Evolutionary conservation across 1,284 basidiomycete genomes (phyloP).

Genomic region (Ceratobasidium theobromae): DNA sequence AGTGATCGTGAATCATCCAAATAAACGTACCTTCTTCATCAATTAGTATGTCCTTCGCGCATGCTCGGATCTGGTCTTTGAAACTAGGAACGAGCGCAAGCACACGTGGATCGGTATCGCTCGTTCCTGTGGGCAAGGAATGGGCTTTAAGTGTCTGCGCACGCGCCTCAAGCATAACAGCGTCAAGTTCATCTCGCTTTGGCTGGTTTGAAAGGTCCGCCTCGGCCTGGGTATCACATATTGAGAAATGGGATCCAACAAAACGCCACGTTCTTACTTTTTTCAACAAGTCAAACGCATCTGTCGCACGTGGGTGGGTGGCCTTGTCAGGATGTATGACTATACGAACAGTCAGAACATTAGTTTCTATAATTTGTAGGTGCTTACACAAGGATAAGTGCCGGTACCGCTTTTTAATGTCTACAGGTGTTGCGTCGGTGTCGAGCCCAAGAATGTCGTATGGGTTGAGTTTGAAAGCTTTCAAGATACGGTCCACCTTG

Average conservation of each 20-base stretch:
- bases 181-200: slow-evolving; percentile 76
- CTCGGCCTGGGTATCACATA: slow-evolving; percentile 59
- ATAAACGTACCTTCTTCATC: slow-evolving; percentile 59
- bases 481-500: slow-evolving; percentile 68
- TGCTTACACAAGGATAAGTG: slow-evolving; percentile 76
- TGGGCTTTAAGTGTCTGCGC: slow-evolving; percentile 59
- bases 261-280: slow-evolving; percentile 53
- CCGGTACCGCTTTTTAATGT: slow-evolving; percentile 76
- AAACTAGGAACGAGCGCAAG: slow-evolving; percentile 60
- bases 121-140: slow-evolving; percentile 57
- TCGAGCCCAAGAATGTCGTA: slow-evolving; percentile 65
- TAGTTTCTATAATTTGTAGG: background rate
- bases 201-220: slow-evolving; percentile 71
- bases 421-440: slow-evolving; percentile 51
- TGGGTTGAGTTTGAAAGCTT: slow-evolving; percentile 81
- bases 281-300: slow-evolving; percentile 81
- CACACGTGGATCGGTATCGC: slow-evolving; percentile 58
- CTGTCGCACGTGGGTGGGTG: slow-evolving; percentile 71
- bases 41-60: slow-evolving; percentile 75
- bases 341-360: slow-evolving; percentile 45
- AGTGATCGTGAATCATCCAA: background rate
- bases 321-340: slow-evolving; percentile 88
- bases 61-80: slow-evolving; percentile 60
- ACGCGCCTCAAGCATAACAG: slow-evolving; percentile 71
- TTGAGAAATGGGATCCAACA: background rate